These are phyloP conservation scores for Phytophthora cajani DNA, from an alignment of 352 stramenopile species.

Conservation along the genomic window DNA sequence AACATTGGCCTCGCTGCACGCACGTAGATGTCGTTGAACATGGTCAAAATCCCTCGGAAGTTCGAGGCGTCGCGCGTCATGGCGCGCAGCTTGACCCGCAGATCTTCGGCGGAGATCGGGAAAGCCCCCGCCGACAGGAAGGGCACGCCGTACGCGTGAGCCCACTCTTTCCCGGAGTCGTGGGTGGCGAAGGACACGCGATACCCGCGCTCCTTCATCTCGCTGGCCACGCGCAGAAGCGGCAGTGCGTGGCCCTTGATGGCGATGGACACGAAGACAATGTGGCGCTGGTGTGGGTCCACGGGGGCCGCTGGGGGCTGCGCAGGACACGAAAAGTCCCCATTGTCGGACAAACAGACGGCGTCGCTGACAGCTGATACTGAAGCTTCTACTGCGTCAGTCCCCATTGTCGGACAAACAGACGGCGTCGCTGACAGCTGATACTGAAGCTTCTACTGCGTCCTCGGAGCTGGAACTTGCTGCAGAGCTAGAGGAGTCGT, in stretches of 20 bases:
- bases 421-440: conserved; percentile 11
- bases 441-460: conserved; percentile 17
- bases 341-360: conserved; percentile 27
- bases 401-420: conserved; percentile 24
- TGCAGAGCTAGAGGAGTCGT: conserved; percentile 4
- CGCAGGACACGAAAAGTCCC: conserved; percentile 23
- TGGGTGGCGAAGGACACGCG: conserved; percentile 85
- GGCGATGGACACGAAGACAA: conserved; percentile 85
- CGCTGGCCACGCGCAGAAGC: conserved; percentile 76
- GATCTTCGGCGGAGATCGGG: conserved; percentile 75
- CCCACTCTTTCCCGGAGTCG: conserved; percentile 82
- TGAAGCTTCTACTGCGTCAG: conserved; percentile 19
- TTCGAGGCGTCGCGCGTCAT: conserved; percentile 87
- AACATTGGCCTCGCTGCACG: conserved; percentile 81
- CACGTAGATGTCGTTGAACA: conserved; percentile 91
- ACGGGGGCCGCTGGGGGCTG: conserved; percentile 2
- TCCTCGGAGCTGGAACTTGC: conserved; percentile 20
- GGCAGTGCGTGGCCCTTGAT: conserved; percentile 84
- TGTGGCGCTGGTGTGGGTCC: conserved; percentile 47
- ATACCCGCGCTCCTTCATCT: conserved; percentile 78
- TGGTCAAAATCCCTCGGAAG: conserved; percentile 86
- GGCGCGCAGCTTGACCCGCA: conserved; percentile 71
- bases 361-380: conserved; percentile 12
- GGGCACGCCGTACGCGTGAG: conserved; percentile 50
- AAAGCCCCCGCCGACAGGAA: conserved; percentile 82